Conservation (phyloP, 2,329 filamentous ascomycete species). For the Trichoderma sp. region DNA sequence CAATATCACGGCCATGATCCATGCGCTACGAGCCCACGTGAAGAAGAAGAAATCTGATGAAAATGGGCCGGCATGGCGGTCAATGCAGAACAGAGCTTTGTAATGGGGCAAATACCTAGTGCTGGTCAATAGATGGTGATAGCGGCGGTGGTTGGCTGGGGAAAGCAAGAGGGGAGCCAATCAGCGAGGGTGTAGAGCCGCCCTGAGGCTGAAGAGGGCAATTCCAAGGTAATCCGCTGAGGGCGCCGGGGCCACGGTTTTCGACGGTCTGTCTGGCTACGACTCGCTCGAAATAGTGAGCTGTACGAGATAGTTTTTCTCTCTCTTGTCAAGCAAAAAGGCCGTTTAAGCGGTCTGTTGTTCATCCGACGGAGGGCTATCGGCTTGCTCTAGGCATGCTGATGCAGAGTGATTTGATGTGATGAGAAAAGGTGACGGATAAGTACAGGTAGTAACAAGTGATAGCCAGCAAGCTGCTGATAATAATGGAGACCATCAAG, state of each 20-base stretch:
- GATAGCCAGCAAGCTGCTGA: not conserved
- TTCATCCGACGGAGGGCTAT: not conserved
- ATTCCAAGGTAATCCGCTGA: not conserved
- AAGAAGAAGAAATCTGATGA: not conserved
- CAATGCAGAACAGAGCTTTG: not conserved
- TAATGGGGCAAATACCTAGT: not conserved
- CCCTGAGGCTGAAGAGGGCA: slow-evolving; percentile 23
- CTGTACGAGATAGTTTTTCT: not conserved
- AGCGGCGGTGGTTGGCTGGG: slow-evolving; percentile 17
- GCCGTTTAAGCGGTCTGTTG: not conserved
- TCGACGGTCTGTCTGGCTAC: not conserved
- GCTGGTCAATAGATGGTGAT: not conserved
- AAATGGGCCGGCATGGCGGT: not conserved
- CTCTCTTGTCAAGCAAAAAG: not conserved
- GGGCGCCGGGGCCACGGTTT: not conserved
- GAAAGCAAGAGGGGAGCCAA: slow-evolving; percentile 12
- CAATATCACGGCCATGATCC: not conserved
- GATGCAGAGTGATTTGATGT: slow-evolving; percentile 17
- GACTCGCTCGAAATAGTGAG: no score
- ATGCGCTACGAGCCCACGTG: not conserved
- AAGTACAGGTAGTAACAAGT: not conserved
- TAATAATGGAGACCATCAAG: not conserved
- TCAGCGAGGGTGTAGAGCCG: slow-evolving; percentile 23
- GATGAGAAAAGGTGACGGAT: not conserved
- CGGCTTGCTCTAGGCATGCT: not conserved